phyloP scores from a whole-genome alignment of 2,329 filamentous ascomycete species.

The Amauroascus niger region DNA sequence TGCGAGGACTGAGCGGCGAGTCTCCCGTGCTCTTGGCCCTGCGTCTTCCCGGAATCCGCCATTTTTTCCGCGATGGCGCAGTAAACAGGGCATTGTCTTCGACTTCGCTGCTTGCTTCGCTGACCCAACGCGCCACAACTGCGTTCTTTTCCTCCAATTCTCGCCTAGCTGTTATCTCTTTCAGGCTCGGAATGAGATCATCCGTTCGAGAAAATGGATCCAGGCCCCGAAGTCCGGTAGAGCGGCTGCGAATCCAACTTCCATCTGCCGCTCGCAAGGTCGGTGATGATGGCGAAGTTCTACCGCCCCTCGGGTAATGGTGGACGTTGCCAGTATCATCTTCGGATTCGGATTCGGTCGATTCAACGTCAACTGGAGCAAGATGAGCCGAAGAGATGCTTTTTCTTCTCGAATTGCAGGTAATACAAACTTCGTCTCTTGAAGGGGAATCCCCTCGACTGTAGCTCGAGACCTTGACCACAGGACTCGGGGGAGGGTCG shows the following conservation, averaged over 20 bases:
- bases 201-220: slow-evolving; percentile 40
- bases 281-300: slow-evolving; percentile 12
- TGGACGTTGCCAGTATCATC: slow-evolving; percentile 17
- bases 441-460: slow-evolving; percentile 38
- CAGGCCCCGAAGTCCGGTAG: slow-evolving; percentile 38
- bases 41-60: slow-evolving; percentile 26
- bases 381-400: slow-evolving; percentile 32
- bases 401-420: slow-evolving; percentile 23
- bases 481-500: slow-evolving; percentile 33
- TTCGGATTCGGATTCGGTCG: slow-evolving; percentile 16
- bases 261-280: slow-evolving; percentile 37
- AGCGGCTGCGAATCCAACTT: slow-evolving; percentile 35
- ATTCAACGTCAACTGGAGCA: slow-evolving; percentile 21
- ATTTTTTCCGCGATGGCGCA: slow-evolving; percentile 20
- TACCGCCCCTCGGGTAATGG: slow-evolving; percentile 17
- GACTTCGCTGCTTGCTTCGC: slow-evolving; percentile 38
- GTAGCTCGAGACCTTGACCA: slow-evolving; percentile 37
- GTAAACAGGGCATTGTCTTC: slow-evolving; percentile 19
- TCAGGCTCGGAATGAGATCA: slow-evolving; percentile 40
- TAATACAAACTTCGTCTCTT: slow-evolving; percentile 21
- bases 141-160: slow-evolving; percentile 43
- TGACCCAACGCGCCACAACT: slow-evolving; percentile 48
- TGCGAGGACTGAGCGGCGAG: slow-evolving; percentile 17
- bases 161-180: slow-evolving; percentile 42
- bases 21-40: slow-evolving; percentile 41